These are phyloP conservation scores for Clathrospora elynae DNA, from an alignment of 2,329 filamentous ascomycete species.

Conservation along the genomic window DNA sequence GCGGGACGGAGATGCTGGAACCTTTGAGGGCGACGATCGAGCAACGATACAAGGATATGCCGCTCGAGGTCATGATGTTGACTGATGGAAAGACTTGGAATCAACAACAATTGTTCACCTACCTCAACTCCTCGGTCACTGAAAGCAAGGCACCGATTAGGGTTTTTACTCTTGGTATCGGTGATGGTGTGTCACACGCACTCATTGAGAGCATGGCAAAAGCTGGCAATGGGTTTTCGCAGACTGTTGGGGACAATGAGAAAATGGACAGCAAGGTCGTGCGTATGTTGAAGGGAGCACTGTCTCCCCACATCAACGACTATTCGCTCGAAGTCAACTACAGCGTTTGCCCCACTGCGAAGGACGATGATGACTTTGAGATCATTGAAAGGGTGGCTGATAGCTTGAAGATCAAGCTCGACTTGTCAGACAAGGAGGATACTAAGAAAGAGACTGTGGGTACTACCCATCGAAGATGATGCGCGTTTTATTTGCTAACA, in stretches of 20 bases:
- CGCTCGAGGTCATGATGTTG: slow-evolving; percentile 60
- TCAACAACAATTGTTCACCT: slow-evolving; percentile 55
- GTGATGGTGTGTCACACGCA: slow-evolving; percentile 59
- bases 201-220: slow-evolving; percentile 64
- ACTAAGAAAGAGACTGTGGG: slow-evolving; percentile 11
- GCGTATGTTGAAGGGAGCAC: slow-evolving; percentile 73
- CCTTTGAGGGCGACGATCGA: slow-evolving; percentile 56
- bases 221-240: slow-evolving; percentile 63
- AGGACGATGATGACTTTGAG: slow-evolving; percentile 62
- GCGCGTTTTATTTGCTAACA: slow-evolving; percentile 13
- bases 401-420: slow-evolving; percentile 51
- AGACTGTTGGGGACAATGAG: slow-evolving; percentile 66
- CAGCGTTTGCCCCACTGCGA: slow-evolving; percentile 26
- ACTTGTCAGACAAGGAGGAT: slow-evolving; percentile 21
- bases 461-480: slow-evolving; percentile 2
- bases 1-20: slow-evolving; percentile 59
- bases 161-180: slow-evolving; percentile 64
- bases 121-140: slow-evolving; percentile 53
- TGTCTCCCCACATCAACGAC: slow-evolving; percentile 69
- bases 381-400: slow-evolving; percentile 64
- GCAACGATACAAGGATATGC: slow-evolving; percentile 53
- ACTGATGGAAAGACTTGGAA: slow-evolving; percentile 63
- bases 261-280: slow-evolving; percentile 72
- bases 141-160: slow-evolving; percentile 54
- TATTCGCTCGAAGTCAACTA: slow-evolving; percentile 70